A percentile compares a stretch with the other conserved stretches of the same genome.
These are phyloP conservation scores for Keithomyces neogunnii DNA, from an alignment of 2,329 filamentous ascomycete species.

Conservation along the genomic window DNA sequence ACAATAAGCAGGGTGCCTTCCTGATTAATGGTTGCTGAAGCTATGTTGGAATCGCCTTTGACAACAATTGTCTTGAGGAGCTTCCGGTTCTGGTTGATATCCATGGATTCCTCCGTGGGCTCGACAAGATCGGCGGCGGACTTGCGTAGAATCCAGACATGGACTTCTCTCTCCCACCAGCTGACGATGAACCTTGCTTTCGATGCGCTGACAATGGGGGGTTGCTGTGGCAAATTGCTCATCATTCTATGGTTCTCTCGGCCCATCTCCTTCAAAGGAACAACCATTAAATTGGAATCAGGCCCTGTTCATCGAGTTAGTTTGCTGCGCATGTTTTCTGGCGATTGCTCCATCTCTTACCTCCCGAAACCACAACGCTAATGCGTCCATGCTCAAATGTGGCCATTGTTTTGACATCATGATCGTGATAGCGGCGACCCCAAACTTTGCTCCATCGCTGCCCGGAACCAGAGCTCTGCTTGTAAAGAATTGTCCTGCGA, in stretches of 20 bases:
- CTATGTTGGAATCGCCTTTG: slow-evolving; percentile 74
- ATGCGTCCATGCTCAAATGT: slow-evolving; percentile 77
- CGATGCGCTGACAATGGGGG: slow-evolving; percentile 64
- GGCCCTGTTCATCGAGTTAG: slow-evolving; percentile 48
- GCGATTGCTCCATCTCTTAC: slow-evolving; percentile 36
- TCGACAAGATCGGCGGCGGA: slow-evolving; percentile 38
- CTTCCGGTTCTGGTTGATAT: slow-evolving; percentile 47
- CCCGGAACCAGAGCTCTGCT: slow-evolving; percentile 50
- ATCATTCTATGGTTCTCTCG: slow-evolving; percentile 77
- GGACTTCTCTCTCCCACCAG: slow-evolving; percentile 87
- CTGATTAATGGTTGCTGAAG: slow-evolving; percentile 60
- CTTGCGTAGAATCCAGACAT: slow-evolving; percentile 61
- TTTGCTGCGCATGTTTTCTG: background rate
- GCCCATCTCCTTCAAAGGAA: slow-evolving; percentile 66
- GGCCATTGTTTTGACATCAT: slow-evolving; percentile 93
- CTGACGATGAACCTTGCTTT: slow-evolving; percentile 70
- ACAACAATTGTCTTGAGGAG: slow-evolving; percentile 61
- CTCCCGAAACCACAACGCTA: slow-evolving; percentile 86
- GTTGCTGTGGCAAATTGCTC: slow-evolving; percentile 73
- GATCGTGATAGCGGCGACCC: slow-evolving; percentile 78
- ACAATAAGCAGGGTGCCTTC: slow-evolving; percentile 70
- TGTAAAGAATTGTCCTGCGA: slow-evolving; percentile 76
- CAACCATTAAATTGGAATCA: slow-evolving; percentile 73
- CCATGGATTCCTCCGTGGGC: slow-evolving; percentile 28
- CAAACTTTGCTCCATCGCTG: slow-evolving; percentile 77